A percentile compares a stretch with the other conserved stretches of the same genome.
phyloP scores from a whole-genome alignment of 352 stramenopile species.

The Phytophthora nicotianae region DNA sequence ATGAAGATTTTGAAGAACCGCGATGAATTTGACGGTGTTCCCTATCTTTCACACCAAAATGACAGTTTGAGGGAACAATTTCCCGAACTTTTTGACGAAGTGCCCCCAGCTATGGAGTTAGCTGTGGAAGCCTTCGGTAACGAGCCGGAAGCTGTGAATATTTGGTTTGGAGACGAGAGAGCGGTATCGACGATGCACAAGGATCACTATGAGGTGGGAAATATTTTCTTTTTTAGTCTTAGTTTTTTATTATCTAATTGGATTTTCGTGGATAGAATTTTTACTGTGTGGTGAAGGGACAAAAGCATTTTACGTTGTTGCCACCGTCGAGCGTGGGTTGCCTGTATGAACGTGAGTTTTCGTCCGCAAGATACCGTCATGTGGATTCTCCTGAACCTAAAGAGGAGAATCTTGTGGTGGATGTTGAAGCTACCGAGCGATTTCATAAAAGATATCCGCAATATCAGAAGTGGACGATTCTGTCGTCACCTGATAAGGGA shows the following conservation, averaged over 20 bases:
- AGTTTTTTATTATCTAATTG: background rate
- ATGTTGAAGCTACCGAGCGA: conserved; percentile 37
- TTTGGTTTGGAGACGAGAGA: conserved; percentile 97
- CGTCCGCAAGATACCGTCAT: conserved; percentile 68
- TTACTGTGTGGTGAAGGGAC: conserved; percentile 95
- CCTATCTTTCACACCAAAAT: conserved; percentile 88
- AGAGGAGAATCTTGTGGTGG: conserved; percentile 22
- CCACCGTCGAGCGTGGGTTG: conserved; percentile 90
- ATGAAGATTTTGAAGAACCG: conserved; percentile 52
- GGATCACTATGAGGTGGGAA: conserved; percentile 94
- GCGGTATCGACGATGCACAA: conserved; percentile 97
- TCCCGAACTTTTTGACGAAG: conserved; percentile 62
- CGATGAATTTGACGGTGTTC: conserved; percentile 69
- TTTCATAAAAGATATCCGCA: conserved; percentile 65
- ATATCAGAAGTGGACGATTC: conserved; percentile 54
- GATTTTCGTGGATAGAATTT: conserved; percentile 85
- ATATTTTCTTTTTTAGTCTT: background rate
- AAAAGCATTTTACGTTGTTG: conserved; percentile 95
- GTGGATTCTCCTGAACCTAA: conserved; percentile 10
- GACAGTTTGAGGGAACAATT: conserved; percentile 80
- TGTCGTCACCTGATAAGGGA: conserved; percentile 50
- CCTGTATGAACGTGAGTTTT: conserved; percentile 86
- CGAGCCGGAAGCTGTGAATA: conserved; percentile 92
- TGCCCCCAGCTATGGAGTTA: conserved; percentile 63
- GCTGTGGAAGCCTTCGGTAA: conserved; percentile 79